These are phyloP conservation scores for Ogataea angusta DNA, from an alignment of 805 yeast species.

Conservation along the genomic window DNA sequence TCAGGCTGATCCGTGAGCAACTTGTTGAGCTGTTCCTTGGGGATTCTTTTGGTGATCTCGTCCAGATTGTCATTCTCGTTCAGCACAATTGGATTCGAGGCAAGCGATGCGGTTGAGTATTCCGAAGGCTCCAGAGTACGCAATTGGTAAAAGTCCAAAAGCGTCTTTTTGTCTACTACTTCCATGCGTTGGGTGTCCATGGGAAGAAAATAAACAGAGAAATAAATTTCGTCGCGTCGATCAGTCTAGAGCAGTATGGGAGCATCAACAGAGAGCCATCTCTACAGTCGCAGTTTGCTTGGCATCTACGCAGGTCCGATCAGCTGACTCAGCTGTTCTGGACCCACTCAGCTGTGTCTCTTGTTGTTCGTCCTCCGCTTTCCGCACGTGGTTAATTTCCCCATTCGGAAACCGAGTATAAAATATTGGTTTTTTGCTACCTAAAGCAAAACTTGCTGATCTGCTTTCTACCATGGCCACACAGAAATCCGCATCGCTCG, in stretches of 20 bases:
- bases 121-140: conserved; percentile 39
- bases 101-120: conserved; percentile 23
- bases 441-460: background rate
- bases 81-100: conserved; percentile 13
- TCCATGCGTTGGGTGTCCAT: conserved; percentile 6
- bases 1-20: conserved; percentile 22
- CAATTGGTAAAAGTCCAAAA: conserved; percentile 40
- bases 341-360: background rate
- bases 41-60: conserved; percentile 15
- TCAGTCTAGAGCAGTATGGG: background rate
- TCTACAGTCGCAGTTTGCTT: too few relatives aligned
- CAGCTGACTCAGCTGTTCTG: too few relatives aligned
- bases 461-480: conserved; percentile 4
- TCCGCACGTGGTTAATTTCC: conserved; percentile 20
- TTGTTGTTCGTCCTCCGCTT: background rate
- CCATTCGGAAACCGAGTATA: conserved; percentile 8
- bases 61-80: conserved; percentile 11
- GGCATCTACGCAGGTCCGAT: background rate
- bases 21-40: conserved; percentile 25
- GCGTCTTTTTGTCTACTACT: conserved; percentile 13
- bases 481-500: conserved; percentile 51
- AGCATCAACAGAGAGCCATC: too few relatives aligned
- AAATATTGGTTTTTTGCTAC: background rate
- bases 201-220: conserved; percentile 9
- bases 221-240: conserved; percentile 6